Percentiles rank a stretch among this genome's conserved stretches.
These are phyloP conservation scores for Solanum lignicaule DNA, from an alignment of 257 asterid species.

Conservation along the genomic window DNA sequence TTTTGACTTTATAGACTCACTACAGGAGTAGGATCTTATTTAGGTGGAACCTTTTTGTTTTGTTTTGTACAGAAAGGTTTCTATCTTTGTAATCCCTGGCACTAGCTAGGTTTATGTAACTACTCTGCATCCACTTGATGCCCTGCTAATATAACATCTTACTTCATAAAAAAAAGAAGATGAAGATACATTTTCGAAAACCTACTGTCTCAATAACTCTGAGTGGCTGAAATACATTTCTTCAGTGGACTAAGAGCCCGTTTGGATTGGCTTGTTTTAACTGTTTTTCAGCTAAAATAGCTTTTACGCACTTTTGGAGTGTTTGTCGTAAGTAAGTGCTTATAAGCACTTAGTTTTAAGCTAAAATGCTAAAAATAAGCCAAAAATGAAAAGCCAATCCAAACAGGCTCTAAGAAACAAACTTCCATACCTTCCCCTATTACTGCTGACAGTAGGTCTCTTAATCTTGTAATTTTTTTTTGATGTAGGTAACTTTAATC, in stretches of 20 bases:
- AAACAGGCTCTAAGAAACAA: too few relatives aligned
- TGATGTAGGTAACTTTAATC: background rate
- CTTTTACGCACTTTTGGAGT: too few relatives aligned
- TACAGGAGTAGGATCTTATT: background rate
- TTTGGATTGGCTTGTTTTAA: too few relatives aligned
- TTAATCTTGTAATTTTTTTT: background rate
- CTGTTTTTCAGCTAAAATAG: too few relatives aligned
- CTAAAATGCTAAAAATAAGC: too few relatives aligned
- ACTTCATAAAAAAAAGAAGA: background rate
- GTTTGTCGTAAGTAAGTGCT: too few relatives aligned
- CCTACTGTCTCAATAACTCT: background rate
- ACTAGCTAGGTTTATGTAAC: background rate
- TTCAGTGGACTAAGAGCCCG: too few relatives aligned
- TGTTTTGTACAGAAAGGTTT: background rate
- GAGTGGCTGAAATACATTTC: too few relatives aligned
- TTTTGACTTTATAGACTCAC: background rate
- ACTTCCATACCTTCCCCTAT: background rate
- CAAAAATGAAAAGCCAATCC: too few relatives aligned
- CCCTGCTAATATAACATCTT: background rate
- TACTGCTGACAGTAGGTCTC: background rate
- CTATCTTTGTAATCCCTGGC: background rate
- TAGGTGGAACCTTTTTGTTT: background rate
- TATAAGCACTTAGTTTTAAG: too few relatives aligned
- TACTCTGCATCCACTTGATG: background rate
- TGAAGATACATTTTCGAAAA: background rate